A percentile compares a stretch with the other conserved stretches of the same genome.
These are phyloP conservation scores for Panicum virgatum DNA, from an alignment of 202 grass and related monocot genomes.

Conservation along the genomic window DNA sequence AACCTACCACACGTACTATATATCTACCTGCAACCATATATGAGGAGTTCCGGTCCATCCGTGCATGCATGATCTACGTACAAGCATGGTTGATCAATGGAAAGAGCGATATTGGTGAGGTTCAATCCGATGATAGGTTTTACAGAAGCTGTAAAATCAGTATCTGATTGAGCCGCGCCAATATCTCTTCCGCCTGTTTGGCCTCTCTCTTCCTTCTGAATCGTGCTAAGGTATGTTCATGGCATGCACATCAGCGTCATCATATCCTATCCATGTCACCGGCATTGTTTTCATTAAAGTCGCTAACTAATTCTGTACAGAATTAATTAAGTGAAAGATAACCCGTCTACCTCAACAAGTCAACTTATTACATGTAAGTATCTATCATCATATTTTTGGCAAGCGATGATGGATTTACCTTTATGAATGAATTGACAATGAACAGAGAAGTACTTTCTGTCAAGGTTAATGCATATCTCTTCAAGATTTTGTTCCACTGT, in stretches of 20 bases:
- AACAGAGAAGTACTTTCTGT: neutral
- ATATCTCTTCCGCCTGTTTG: slow-evolving; percentile 77
- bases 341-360: no score
- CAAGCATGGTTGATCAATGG: slow-evolving; percentile 25
- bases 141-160: slow-evolving; percentile 58
- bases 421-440: neutral
- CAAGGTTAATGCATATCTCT: neutral
- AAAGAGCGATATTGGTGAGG: slow-evolving; percentile 99
- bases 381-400: neutral
- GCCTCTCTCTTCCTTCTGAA: neutral
- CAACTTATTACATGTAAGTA: no score
- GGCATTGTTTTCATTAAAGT: neutral
- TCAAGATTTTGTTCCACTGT: neutral
- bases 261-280: neutral
- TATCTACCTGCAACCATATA: neutral
- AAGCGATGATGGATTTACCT: neutral
- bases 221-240: neutral
- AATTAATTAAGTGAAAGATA: neutral
- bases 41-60: neutral
- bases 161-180: slow-evolving; percentile 99
- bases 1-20: neutral
- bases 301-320: neutral
- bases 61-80: slow-evolving; percentile 5
- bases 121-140: slow-evolving; percentile 92
- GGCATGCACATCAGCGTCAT: slow-evolving; percentile 19